Conservation (phyloP, 176 grass and related monocot genomes). For the Carex littledalei region DNA sequence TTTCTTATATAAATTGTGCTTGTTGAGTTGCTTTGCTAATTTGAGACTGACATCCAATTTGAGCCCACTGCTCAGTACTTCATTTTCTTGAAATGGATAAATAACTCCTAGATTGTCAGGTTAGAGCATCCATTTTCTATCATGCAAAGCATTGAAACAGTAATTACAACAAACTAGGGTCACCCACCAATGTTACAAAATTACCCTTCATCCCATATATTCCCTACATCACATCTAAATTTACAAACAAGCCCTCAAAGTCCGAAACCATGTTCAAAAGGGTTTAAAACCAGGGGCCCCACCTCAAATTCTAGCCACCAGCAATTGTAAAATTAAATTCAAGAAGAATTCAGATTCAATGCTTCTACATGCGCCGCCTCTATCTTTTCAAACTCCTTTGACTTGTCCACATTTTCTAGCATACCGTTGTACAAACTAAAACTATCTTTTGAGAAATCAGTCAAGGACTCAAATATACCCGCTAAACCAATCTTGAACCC, state of each 20-base stretch:
- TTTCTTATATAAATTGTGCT: not conserved
- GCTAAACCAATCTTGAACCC: slow-evolving; percentile 90
- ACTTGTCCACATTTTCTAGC: slow-evolving; percentile 18
- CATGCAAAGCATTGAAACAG: slow-evolving; percentile 29
- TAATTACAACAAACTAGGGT: slow-evolving; percentile 73
- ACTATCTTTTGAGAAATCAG: slow-evolving; percentile 64
- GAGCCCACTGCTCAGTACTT: no score
- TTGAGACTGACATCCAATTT: not conserved
- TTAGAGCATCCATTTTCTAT: slow-evolving; percentile 5
- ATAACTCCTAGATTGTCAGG: not conserved
- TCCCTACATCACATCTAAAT: slow-evolving; percentile 18
- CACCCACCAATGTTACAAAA: slow-evolving; percentile 50
- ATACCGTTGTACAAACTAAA: slow-evolving; percentile 63
- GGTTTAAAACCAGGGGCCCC: slow-evolving; percentile 62
- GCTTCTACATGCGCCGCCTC: slow-evolving; percentile 21
- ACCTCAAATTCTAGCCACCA: slow-evolving; percentile 24
- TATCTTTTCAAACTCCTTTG: slow-evolving; percentile 31
- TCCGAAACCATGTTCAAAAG: slow-evolving; percentile 39
- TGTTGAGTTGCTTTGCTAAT: not conserved
- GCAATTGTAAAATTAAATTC: slow-evolving; percentile 6
- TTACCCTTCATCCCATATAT: slow-evolving; percentile 25
- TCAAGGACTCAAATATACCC: slow-evolving; percentile 65
- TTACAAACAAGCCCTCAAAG: slow-evolving; percentile 28
- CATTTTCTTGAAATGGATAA: not conserved
- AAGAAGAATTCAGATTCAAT: slow-evolving; percentile 11